Evolutionary conservation across 2,329 filamentous ascomycete species (phyloP).

Genomic region (Penicillium sp.): DNA sequence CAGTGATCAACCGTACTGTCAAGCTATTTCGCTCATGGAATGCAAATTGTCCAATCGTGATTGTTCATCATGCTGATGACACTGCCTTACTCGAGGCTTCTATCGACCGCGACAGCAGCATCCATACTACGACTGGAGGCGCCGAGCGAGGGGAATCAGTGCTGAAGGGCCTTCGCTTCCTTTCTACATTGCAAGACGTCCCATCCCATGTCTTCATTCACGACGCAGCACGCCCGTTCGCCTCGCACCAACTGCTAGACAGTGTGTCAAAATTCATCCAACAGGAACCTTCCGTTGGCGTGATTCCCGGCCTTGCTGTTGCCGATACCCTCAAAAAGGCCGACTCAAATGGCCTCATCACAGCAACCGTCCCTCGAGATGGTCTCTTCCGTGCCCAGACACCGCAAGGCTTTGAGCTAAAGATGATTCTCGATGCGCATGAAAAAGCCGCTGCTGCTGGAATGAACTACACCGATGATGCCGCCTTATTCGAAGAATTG

Average conservation of each 20-base stretch:
- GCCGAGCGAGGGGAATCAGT: conserved; percentile 5
- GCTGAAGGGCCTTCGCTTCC: conserved; percentile 6
- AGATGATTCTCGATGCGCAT: neutral
- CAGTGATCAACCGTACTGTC: conserved; percentile 6
- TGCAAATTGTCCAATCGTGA: conserved; percentile 1
- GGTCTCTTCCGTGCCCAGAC: conserved; percentile 6
- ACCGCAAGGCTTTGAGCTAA: conserved; percentile 5
- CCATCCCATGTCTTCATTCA: conserved; percentile 12
- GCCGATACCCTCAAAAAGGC: conserved; percentile 6
- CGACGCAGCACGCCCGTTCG: conserved; percentile 8
- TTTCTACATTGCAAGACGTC: neutral
- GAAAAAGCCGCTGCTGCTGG: neutral
- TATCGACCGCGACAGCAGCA: conserved; percentile 4
- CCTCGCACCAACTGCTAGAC: neutral
- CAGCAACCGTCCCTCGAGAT: conserved; percentile 4
- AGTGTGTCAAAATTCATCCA: neutral
- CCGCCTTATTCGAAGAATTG: conserved; percentile 2
- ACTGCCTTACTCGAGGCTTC: neutral
- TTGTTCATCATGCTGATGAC: conserved; percentile 7
- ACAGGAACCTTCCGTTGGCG: conserved; percentile 1
- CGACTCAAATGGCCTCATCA: conserved; percentile 3
- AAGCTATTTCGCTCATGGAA: conserved; percentile 9
- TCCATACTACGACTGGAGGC: neutral
- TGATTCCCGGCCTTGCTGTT: conserved; percentile 6
- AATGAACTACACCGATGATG: conserved; percentile 6